Conservation (phyloP, 208 protist species). For the Porcisia hertigi region DNA sequence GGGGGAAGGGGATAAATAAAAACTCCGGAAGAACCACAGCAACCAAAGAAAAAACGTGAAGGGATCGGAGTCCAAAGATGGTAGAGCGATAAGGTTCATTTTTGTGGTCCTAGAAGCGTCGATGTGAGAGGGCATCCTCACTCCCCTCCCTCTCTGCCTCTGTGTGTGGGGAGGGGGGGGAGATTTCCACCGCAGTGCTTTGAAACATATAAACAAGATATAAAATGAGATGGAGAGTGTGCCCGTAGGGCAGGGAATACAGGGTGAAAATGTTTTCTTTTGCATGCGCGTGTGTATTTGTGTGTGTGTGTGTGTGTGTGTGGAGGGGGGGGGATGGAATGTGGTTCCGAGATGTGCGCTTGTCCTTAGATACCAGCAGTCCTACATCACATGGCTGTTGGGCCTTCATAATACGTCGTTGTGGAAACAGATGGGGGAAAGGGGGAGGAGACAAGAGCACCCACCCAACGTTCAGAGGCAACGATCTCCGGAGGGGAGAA, state of each 20-base stretch:
- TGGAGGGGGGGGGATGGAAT: neutral
- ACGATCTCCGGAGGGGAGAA: too few species aligned
- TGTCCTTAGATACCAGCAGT: neutral
- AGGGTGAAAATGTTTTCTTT: neutral
- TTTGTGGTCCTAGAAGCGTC: too few species aligned
- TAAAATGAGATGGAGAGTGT: neutral
- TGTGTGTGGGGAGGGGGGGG: too few species aligned
- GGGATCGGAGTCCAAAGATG: too few species aligned
- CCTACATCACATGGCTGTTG: neutral
- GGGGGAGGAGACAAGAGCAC: too few species aligned
- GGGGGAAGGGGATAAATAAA: slow-evolving; percentile 4
- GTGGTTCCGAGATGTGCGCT: neutral
- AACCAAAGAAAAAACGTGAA: neutral
- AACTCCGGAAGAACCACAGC: neutral
- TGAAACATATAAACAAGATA: slow-evolving; percentile 10
- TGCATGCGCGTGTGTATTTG: slow-evolving; percentile 3
- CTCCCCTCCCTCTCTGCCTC: too few species aligned
- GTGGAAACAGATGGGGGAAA: neutral
- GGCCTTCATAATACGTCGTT: neutral
- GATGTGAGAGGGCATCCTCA: too few species aligned
- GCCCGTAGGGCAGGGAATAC: neutral
- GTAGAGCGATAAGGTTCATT: too few species aligned
- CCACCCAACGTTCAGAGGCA: neutral
- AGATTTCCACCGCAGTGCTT: too few species aligned
- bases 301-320: neutral